Evolutionary conservation across 1,284 basidiomycete species (phyloP), one percentile per base, ranked within the genome.

Genomic region (Pseudomicrostroma phylloplanum): DNA sequence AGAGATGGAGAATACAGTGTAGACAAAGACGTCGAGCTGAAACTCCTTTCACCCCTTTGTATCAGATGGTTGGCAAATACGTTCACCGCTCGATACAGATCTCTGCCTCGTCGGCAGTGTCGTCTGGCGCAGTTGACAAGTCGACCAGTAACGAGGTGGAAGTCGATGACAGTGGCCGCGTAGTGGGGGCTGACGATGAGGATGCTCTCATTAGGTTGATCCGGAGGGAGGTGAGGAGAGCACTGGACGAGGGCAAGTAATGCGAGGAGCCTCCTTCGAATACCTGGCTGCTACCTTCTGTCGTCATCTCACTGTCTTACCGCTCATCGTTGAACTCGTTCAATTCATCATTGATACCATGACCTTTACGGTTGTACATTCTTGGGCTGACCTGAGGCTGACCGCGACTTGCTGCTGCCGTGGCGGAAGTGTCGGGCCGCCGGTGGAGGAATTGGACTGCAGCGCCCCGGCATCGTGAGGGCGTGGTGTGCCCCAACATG

Each of bases 11-110:
- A 54, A 54, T 17, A 48, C 12, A 6, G 43, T n/a, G 3, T 48
- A 4, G 17, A 48, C 43, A 48, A 9, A 36, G 30, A 36, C 30
- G 9, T 58, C 36, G n/a, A 23, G 17, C n/a, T 46, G 17, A n/a
- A 6, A 9, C 21, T 19, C 9, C n/a, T 36, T 19, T 17, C 48
- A 8, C 2, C 21, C 7, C 57, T 12, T 25, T 39, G 21, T 2
- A 21, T 57, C 59, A 61, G 60, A 78, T 78, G 74, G 76, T 78
- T 23, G 76, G 76, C 61, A 78, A 78, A 63, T 78, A 76, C 62
- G 76, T 77, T 19, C 66, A 74, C 61, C 66, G 76, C n/a, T 54
- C 51, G 13, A 54, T 54, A 19, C 21, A 54, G 25, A 54, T 54
- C 21, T 54, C 51, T 15, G 51, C 51, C n/a, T 19, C 17, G 4